phyloP scores from a whole-genome alignment of 345 rosid species.

The Mercurialis annua region DNA sequence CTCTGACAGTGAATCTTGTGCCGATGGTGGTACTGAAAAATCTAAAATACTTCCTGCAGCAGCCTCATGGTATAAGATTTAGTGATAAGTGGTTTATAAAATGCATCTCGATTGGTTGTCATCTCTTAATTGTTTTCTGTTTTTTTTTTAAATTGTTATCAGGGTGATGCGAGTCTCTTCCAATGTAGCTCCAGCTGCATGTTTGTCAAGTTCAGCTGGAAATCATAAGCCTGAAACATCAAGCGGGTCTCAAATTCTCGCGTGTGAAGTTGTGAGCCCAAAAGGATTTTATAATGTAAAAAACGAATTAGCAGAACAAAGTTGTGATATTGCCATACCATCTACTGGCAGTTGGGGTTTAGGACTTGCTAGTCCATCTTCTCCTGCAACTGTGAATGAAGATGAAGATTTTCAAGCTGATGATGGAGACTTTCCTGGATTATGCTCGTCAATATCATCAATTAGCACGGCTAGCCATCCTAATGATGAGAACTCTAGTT shows the following conservation, averaged over 20 bases:
- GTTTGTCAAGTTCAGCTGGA: conserved; percentile 23
- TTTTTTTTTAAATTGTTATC: conserved; percentile 7
- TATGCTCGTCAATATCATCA: conserved; percentile 25
- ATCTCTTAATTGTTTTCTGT: conserved; percentile 2
- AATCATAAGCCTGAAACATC: conserved; percentile 17
- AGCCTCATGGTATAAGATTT: conserved; percentile 26
- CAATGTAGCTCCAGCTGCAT: conserved; percentile 19
- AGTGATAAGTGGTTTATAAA: neutral
- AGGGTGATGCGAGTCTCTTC: conserved; percentile 37
- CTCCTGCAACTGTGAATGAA: conserved; percentile 8
- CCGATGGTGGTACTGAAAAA: conserved; percentile 15
- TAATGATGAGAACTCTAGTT: conserved; percentile 14
- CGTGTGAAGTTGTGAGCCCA: conserved; percentile 18
- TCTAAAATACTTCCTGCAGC: conserved; percentile 20
- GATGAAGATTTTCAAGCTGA: conserved; percentile 11
- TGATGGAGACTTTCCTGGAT: conserved; percentile 22
- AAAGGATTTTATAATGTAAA: conserved; percentile 1
- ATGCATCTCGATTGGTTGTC: neutral
- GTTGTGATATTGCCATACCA: conserved; percentile 8
- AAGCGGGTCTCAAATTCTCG: conserved; percentile 1
- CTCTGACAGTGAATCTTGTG: conserved; percentile 6
- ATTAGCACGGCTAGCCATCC: conserved; percentile 10
- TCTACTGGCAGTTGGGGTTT: conserved; percentile 7
- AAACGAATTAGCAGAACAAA: conserved; percentile 14
- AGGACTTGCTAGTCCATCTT: conserved; percentile 8